Base-by-base conservation (phyloP, 1,284 basidiomycete genomes). In the Heliocybe sulcata region DNA sequence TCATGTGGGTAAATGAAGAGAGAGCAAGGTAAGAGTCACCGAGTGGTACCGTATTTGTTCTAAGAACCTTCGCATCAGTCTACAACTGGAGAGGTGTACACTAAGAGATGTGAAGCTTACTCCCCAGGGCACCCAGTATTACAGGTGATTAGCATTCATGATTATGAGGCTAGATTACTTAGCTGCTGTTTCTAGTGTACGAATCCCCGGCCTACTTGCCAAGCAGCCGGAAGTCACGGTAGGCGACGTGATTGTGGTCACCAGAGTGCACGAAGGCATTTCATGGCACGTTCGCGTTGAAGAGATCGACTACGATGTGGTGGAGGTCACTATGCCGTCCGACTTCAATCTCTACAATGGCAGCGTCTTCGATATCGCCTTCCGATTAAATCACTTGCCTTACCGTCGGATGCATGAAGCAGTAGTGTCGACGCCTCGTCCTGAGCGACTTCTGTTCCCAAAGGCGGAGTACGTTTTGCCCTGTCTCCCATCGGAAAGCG, bases 1-100 rank as follows among this genome's bases (percentile, higher is more conserved):
- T 85, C 3, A 59, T 85, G 1, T 83, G 82, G 79, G 68, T 76
- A 1, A 83, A 87, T 60, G 84, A 87, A 57, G 66, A 69, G 54
- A 74, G 77, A 20, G 77, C 79, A 69, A 76, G 77, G 84, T 85
- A 61, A 52, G 80, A 74, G 23, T 16, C 48, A n/a, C 35, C 20
- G 2, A 12, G 16, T 19, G 35, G 35, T 38, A 38, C 19, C 35
- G 35, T 19, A 38, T 38, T 19, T 12, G 19, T 38, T 11, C 35
- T 38, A 19, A 38, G 11, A 19, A 31, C 29, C 58, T 57, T 14
- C 57, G 35, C n/a, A 42, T 19, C 16, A 53, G 42, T 20, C 42
- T 19, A 25, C 6, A 45, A 10, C 23, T 45, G 16, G 6, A 45
- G n/a, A 19, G 16, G 42, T 45, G 16, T 16, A 20, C 42, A 20